These are phyloP conservation scores for Durusdinium trenchii DNA, from an alignment of 73 alveolate species.

Conservation along the genomic window DNA sequence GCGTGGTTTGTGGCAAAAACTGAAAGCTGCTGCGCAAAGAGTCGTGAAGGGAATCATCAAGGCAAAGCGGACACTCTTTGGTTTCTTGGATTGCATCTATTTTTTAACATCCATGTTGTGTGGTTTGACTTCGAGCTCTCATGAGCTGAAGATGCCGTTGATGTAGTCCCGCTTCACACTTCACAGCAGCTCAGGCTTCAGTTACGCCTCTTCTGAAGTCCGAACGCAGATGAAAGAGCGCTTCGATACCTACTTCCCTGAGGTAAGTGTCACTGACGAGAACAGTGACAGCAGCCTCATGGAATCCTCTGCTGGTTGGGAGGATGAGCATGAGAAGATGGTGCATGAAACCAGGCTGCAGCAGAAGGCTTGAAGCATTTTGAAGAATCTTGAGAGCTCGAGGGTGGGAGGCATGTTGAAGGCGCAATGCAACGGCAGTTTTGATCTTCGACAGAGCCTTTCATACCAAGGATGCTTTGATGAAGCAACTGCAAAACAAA, in stretches of 20 bases:
- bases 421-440: no score
- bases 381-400: background rate
- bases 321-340: conserved; percentile 1
- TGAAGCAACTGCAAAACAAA: conserved; percentile 10
- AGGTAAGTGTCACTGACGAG: background rate
- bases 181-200: conserved; percentile 22
- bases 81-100: conserved; percentile 3
- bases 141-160: no score
- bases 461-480: conserved; percentile 27
- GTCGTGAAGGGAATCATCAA: background rate
- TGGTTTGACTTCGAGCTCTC: background rate
- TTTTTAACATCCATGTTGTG: no score
- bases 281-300: background rate
- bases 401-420: background rate
- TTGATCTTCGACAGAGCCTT: background rate
- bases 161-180: no score
- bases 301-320: background rate
- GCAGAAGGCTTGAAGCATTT: background rate
- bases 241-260: conserved; percentile 60
- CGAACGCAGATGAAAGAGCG: conserved; percentile 40
- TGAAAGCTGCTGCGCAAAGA: conserved; percentile 23
- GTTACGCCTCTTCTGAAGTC: conserved; percentile 43
- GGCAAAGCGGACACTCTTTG: conserved; percentile 40
- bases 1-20: conserved; percentile 3
- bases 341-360: background rate